phyloP scores from a whole-genome alignment of 257 asterid genomes.

The Nicotiana benthamiana region DNA sequence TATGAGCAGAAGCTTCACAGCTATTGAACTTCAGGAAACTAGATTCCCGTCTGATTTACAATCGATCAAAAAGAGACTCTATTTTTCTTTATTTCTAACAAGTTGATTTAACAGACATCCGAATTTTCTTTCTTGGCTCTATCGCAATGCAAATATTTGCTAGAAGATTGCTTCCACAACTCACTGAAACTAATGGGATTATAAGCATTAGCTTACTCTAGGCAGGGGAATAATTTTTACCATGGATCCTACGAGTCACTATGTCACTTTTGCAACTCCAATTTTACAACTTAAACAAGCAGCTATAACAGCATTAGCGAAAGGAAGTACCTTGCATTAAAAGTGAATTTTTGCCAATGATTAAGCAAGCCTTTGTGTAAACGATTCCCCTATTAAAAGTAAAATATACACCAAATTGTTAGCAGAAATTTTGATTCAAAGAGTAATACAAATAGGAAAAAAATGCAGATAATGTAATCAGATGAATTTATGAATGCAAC shows the following conservation, averaged over 20 bases:
- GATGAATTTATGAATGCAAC: not conserved
- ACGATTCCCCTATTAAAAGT: constrained; percentile 67
- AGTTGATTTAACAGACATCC: not conserved
- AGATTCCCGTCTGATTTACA: not conserved
- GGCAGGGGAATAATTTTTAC: not conserved
- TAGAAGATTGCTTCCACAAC: not conserved
- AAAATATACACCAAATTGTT: not conserved
- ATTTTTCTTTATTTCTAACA: not conserved
- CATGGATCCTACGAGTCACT: not conserved
- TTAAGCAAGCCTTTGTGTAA: constrained; percentile 79
- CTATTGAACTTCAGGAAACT: not conserved
- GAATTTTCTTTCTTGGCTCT: not conserved
- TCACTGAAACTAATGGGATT: not conserved
- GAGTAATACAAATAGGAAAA: not conserved
- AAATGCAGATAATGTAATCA: not conserved
- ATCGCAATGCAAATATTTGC: not conserved
- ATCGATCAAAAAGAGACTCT: not conserved
- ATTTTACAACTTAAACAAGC: not conserved
- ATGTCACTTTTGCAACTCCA: not conserved
- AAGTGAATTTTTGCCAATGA: constrained; percentile 97
- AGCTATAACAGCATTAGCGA: not conserved
- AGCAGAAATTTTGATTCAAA: not conserved
- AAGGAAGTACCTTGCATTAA: constrained; percentile 72
- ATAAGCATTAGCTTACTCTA: not conserved
- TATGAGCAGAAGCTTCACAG: not conserved